Evolutionary conservation across 2,329 filamentous ascomycete genomes (phyloP).

Genomic region (Aspergillus pseudoterreus): DNA sequence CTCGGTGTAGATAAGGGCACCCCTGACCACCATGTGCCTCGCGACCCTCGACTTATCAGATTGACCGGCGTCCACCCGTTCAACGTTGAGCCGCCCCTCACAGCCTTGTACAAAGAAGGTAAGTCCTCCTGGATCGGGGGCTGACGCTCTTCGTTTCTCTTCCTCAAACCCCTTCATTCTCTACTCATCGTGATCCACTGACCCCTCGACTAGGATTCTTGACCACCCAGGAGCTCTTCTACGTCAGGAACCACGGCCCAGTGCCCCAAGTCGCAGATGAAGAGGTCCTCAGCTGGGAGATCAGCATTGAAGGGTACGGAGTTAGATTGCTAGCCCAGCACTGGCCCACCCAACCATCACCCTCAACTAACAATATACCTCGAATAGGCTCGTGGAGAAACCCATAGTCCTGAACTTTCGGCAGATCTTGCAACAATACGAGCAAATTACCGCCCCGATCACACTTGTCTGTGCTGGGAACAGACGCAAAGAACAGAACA

Average conservation of each 20-base stretch:
- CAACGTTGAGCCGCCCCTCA: conserved; percentile 82
- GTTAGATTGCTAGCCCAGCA: too few species aligned
- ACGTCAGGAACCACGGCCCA: conserved; percentile 83
- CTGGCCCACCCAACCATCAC: too few species aligned
- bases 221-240: conserved; percentile 83
- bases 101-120: conserved; percentile 66
- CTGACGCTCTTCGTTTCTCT: background rate
- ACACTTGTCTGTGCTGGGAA: conserved; percentile 92
- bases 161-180: background rate
- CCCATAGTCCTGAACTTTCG: conserved; percentile 69
- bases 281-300: conserved; percentile 73
- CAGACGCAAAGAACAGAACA: conserved; percentile 86
- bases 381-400: conserved; percentile 64
- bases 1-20: conserved; percentile 76
- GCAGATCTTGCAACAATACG: conserved; percentile 69
- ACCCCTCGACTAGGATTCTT: conserved; percentile 63
- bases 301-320: conserved; percentile 68
- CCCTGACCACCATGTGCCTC: conserved; percentile 74
- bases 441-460: conserved; percentile 79
- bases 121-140: background rate
- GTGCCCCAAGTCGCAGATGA: conserved; percentile 73
- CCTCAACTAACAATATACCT: conserved; percentile 7
- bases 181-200: background rate
- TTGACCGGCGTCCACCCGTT: conserved; percentile 87
- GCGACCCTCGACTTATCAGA: conserved; percentile 77